A percentile compares a stretch with the other conserved stretches of the same genome.
phyloP scores from a whole-genome alignment of 2,329 filamentous ascomycete genomes.

The Fusarium hainanense region DNA sequence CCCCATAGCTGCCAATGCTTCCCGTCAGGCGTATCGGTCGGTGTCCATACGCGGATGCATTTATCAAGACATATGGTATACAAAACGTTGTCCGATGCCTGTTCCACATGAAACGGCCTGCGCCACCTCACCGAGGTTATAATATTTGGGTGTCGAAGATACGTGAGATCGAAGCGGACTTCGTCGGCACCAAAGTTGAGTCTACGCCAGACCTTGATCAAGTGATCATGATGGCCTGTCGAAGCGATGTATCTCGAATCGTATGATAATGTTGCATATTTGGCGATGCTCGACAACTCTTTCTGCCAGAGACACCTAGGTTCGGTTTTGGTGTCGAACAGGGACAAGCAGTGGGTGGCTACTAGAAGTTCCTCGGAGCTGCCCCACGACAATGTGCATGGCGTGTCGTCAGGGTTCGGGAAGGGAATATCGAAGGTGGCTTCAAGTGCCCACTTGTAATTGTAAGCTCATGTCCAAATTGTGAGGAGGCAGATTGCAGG shows the following conservation, averaged over 20 bases:
- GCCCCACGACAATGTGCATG: slow-evolving; percentile 81
- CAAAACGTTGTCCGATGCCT: slow-evolving; percentile 85
- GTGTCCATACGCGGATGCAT: slow-evolving; percentile 84
- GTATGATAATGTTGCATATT: slow-evolving; percentile 82
- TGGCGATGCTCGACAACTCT: slow-evolving; percentile 76
- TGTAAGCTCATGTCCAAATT: slow-evolving; percentile 36
- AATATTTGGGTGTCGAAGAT: slow-evolving; percentile 83
- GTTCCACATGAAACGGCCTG: slow-evolving; percentile 78
- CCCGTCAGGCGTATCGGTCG: slow-evolving; percentile 75
- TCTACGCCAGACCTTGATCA: slow-evolving; percentile 94
- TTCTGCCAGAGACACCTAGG: slow-evolving; percentile 77
- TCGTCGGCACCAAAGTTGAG: slow-evolving; percentile 85
- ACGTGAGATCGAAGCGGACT: slow-evolving; percentile 88
- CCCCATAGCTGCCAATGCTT: slow-evolving; percentile 84
- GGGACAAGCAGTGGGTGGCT: slow-evolving; percentile 74
- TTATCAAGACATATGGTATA: slow-evolving; percentile 90
- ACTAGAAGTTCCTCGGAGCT: slow-evolving; percentile 85
- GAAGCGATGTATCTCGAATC: slow-evolving; percentile 90
- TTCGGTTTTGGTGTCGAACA: slow-evolving; percentile 68
- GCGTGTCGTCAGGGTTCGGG: slow-evolving; percentile 49
- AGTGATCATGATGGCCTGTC: slow-evolving; percentile 78
- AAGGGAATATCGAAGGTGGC: slow-evolving; percentile 63
- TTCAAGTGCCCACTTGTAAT: slow-evolving; percentile 70
- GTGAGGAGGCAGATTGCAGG: not conserved
- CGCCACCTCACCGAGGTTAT: slow-evolving; percentile 92